These are phyloP conservation scores for Populus ilicifolia DNA, from an alignment of 345 rosid species.

Conservation along the genomic window DNA sequence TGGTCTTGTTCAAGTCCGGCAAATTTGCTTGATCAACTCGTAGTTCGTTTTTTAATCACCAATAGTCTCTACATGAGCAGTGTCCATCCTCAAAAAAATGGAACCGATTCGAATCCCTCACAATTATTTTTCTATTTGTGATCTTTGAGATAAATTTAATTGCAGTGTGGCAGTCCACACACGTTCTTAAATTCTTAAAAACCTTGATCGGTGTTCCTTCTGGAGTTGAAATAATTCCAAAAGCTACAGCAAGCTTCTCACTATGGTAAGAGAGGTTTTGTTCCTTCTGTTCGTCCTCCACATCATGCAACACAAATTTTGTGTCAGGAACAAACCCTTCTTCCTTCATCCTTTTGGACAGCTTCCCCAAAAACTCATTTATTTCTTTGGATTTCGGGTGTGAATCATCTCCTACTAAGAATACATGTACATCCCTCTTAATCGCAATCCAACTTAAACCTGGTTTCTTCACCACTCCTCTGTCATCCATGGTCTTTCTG, in stretches of 20 bases:
- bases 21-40: not conserved
- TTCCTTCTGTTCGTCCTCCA: slow-evolving; percentile 90
- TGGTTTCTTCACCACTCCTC: slow-evolving; percentile 62
- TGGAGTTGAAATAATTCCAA: slow-evolving; percentile 63
- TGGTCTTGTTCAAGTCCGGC: not conserved
- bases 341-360: slow-evolving; percentile 65
- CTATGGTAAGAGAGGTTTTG: slow-evolving; percentile 77
- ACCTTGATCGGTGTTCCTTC: slow-evolving; percentile 67
- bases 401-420: slow-evolving; percentile 65
- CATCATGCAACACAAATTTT: slow-evolving; percentile 71
- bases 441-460: slow-evolving; percentile 83
- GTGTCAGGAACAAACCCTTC: slow-evolving; percentile 82
- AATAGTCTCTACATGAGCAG: slow-evolving; percentile 83
- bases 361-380: slow-evolving; percentile 43
- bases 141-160: slow-evolving; percentile 83
- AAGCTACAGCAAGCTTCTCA: slow-evolving; percentile 91
- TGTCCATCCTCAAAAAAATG: slow-evolving; percentile 78
- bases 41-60: slow-evolving; percentile 42
- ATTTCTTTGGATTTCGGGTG: slow-evolving; percentile 65
- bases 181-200: slow-evolving; percentile 79
- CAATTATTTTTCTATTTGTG: slow-evolving; percentile 56
- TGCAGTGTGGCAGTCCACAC: slow-evolving; percentile 86
- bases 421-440: slow-evolving; percentile 58
- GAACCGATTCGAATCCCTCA: slow-evolving; percentile 76
- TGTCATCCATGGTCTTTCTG: slow-evolving; percentile 59